A percentile compares a stretch with the other conserved stretches of the same genome.
These are phyloP conservation scores for Candida tibetensis DNA, from an alignment of 805 yeast species.

Conservation along the genomic window DNA sequence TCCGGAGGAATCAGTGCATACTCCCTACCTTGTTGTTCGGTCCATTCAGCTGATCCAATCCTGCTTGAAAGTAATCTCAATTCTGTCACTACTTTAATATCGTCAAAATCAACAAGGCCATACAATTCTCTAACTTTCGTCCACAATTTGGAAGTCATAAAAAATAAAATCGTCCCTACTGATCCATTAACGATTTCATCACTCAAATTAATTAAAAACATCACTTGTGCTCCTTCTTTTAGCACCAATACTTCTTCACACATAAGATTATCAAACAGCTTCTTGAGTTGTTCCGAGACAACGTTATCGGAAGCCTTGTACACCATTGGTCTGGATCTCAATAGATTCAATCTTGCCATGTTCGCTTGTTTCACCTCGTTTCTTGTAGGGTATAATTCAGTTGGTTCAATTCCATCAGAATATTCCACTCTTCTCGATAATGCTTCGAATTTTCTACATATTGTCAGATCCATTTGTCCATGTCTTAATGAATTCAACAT, in stretches of 20 bases:
- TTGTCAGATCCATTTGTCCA: constrained; percentile 56
- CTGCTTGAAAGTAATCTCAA: constrained; percentile 19
- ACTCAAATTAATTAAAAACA: constrained; percentile 75
- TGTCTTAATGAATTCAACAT: constrained; percentile 79
- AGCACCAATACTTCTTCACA: constrained; percentile 62
- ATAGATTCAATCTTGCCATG: constrained; percentile 26
- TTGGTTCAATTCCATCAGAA: constrained; percentile 79
- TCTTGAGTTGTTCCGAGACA: constrained; percentile 16
- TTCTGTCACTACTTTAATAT: constrained; percentile 22
- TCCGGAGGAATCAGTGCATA: constrained; percentile 19
- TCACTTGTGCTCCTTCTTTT: constrained; percentile 89
- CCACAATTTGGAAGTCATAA: constrained; percentile 33
- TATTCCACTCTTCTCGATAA: constrained; percentile 59
- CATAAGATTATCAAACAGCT: constrained; percentile 59
- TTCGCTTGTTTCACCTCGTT: constrained; percentile 82
- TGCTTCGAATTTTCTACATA: constrained; percentile 46
- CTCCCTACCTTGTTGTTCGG: constrained; percentile 10
- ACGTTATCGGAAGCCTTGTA: constrained; percentile 44
- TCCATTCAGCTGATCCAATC: constrained; percentile 22
- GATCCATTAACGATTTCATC: constrained; percentile 91
- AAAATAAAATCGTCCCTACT: constrained; percentile 69
- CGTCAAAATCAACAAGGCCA: constrained; percentile 15
- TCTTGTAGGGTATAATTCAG: constrained; percentile 86
- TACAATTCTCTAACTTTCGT: constrained; percentile 23
- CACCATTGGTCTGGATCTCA: constrained; percentile 46